Percentiles rank a stretch among this genome's conserved stretches.
Evolutionary conservation across 2,329 filamentous ascomycete species (phyloP).

Genomic region (Cephalotrichum gorgonifer): DNA sequence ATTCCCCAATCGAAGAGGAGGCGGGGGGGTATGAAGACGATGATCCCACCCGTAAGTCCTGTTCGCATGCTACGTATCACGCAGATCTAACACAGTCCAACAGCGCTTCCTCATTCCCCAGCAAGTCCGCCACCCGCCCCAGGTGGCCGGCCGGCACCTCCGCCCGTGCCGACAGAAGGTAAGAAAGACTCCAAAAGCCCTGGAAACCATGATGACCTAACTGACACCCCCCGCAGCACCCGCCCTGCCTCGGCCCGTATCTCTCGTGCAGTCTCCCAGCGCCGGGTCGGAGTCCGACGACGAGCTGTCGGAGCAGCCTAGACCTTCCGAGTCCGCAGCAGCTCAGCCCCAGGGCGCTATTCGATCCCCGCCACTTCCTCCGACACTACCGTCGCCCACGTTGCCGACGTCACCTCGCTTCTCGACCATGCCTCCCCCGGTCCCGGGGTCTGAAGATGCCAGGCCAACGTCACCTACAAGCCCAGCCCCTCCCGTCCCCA

Average conservation of each 20-base stretch:
- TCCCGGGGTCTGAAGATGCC: constrained; percentile 26
- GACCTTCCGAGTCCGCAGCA: constrained; percentile 26
- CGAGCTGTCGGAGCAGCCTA: constrained; percentile 54
- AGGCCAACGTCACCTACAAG: constrained; percentile 32
- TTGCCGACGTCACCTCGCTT: constrained; percentile 14
- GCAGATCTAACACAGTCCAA: neutral
- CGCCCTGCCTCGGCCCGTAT: constrained; percentile 38
- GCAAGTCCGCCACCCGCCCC: constrained; percentile 30
- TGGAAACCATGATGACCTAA: constrained; percentile 40
- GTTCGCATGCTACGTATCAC: neutral
- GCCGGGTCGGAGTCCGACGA: constrained; percentile 83
- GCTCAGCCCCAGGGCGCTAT: constrained; percentile 27
- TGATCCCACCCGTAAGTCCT: neutral
- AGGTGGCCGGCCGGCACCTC: constrained; percentile 41
- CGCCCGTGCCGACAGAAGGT: constrained; percentile 52
- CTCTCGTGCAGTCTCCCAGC: constrained; percentile 53
- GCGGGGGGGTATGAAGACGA: neutral
- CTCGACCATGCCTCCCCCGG: constrained; percentile 17
- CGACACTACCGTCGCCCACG: constrained; percentile 11
- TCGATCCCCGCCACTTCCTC: constrained; percentile 29
- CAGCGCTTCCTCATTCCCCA: constrained; percentile 19
- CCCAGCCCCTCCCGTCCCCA: constrained; percentile 19
- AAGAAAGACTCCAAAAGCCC: constrained; percentile 22
- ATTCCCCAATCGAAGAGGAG: neutral
- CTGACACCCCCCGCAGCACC: constrained; percentile 45